Evolutionary conservation across 345 rosid genomes (phyloP).

Genomic region (Heritiera fomes): DNA sequence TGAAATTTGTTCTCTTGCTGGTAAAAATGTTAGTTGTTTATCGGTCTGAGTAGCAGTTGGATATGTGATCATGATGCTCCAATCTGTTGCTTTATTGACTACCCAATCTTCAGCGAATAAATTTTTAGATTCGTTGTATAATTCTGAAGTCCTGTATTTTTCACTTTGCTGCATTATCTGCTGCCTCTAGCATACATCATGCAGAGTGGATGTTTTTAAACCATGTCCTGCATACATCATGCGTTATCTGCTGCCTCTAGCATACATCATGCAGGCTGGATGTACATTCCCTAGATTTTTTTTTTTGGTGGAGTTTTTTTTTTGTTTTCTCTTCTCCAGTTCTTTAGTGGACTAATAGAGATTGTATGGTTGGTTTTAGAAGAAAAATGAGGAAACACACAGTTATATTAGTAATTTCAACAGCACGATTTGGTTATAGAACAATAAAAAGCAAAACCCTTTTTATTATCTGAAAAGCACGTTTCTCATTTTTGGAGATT

Average conservation of each 20-base stretch:
- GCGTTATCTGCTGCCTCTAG: background rate
- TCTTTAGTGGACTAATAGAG: background rate
- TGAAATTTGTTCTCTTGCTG: background rate
- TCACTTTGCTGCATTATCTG: background rate
- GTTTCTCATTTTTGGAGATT: background rate
- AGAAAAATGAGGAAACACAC: background rate
- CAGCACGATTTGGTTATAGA: background rate
- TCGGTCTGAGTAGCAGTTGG: background rate
- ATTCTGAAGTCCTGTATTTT: constrained; percentile 1
- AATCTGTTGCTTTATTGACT: background rate
- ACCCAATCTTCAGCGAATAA: background rate
- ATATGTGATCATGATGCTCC: background rate
- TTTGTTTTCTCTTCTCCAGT: background rate
- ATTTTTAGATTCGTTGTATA: background rate
- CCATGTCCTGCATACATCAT: no score
- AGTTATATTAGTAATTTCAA: background rate
- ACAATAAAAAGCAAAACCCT: background rate
- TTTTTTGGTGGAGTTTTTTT: no score
- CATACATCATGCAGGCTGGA: no score
- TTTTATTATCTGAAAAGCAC: background rate
- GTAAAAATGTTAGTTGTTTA: background rate
- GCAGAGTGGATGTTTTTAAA: no score
- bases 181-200: no score
- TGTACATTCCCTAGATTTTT: no score
- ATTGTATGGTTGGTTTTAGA: background rate